phyloP scores from a whole-genome alignment of 352 stramenopile genomes.

The Globisporangium iwayamae region DNA sequence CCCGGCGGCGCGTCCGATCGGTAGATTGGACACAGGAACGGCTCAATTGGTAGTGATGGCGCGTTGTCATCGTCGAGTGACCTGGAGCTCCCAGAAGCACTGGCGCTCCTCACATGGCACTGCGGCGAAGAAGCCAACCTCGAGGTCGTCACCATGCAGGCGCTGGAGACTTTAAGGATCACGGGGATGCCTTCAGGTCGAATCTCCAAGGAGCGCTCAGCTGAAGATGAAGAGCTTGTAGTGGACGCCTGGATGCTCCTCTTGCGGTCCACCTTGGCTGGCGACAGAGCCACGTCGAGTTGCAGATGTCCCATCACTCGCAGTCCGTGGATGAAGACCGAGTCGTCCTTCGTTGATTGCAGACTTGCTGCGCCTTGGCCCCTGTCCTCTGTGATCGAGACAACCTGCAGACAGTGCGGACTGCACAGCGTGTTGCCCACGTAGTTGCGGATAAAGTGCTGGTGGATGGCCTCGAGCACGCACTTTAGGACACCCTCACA shows the following conservation, averaged over 20 bases:
- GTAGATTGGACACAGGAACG: conserved; percentile 32
- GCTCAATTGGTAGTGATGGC: background rate
- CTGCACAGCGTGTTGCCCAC: conserved; percentile 33
- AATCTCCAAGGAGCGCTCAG: conserved; percentile 8
- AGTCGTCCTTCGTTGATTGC: conserved; percentile 11
- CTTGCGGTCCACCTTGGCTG: conserved; percentile 1
- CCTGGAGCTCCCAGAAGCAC: background rate
- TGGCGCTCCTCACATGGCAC: background rate
- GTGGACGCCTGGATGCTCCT: background rate
- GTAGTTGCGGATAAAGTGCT: conserved; percentile 52
- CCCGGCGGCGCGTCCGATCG: background rate
- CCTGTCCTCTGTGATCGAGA: conserved; percentile 40
- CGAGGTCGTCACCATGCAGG: conserved; percentile 18
- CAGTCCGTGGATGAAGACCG: conserved; percentile 28
- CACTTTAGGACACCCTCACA: conserved; percentile 19
- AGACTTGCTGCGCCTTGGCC: background rate
- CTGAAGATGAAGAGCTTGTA: background rate
- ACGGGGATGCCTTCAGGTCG: conserved; percentile 25
- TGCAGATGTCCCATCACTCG: conserved; percentile 31
- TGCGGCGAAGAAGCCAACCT: background rate
- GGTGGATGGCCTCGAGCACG: conserved; percentile 48
- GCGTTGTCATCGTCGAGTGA: background rate
- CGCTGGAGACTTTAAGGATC: conserved; percentile 30
- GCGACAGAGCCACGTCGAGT: conserved; percentile 18
- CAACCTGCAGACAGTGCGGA: conserved; percentile 32